Percentiles rank a stretch among this genome's conserved stretches.
phyloP scores from a whole-genome alignment of 345 rosid species.

The Gossypium turneri region DNA sequence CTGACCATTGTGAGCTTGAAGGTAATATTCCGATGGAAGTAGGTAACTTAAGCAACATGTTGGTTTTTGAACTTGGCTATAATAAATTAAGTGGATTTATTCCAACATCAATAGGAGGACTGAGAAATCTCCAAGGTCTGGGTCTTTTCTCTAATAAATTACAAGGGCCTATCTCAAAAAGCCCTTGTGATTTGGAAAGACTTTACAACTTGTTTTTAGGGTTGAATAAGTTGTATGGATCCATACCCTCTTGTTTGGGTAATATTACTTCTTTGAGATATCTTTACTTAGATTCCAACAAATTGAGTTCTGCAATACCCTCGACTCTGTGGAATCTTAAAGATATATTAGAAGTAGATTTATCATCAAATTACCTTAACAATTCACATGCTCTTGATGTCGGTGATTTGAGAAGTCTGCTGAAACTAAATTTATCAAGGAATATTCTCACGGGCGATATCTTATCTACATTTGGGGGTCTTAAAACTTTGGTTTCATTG shows the following conservation, averaged over 20 bases:
- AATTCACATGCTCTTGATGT: fast-evolving
- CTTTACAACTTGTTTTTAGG: neutral
- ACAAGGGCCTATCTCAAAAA: neutral
- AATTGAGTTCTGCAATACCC: too few species aligned
- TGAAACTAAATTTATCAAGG: too few species aligned
- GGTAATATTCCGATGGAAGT: constrained; percentile 15
- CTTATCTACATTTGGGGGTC: neutral
- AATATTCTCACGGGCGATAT: too few species aligned
- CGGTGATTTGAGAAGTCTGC: too few species aligned
- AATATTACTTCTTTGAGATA: neutral
- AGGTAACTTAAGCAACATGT: too few species aligned
- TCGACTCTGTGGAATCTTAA: too few species aligned
- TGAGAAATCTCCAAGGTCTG: neutral
- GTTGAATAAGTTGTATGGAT: constrained; percentile 5
- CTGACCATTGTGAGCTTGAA: neutral
- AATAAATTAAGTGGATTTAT: neutral
- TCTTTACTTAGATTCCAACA: neutral
- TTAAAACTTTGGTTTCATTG: neutral
- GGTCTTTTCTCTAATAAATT: neutral
- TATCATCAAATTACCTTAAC: too few species aligned
- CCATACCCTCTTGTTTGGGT: neutral
- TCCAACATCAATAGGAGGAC: constrained; percentile 9
- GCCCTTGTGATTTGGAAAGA: neutral
- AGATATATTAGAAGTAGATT: too few species aligned
- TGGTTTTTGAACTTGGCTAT: fast-evolving